Base-by-base conservation (phyloP, 352 stramenopile genomes). In the Phytopythium kandeliae region DNA sequence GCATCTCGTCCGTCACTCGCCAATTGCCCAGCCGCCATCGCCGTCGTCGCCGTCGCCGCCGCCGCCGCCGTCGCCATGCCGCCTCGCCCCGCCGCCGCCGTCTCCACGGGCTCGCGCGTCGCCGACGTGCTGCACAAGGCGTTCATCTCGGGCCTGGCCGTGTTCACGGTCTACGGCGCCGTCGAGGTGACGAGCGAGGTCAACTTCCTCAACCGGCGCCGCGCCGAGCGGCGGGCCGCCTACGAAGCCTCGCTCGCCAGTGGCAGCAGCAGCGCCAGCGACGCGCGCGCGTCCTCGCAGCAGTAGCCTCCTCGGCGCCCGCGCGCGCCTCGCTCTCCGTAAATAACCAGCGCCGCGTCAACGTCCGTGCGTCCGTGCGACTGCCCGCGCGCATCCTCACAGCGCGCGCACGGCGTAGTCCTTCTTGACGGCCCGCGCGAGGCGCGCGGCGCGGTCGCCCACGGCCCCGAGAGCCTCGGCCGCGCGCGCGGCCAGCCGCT, bases 121-220 rank as follows among this genome's bases (percentile, higher is more conserved):
- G 74, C 77, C 36, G 79, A 95, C 63, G 72, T 90, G 40, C 60
- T 82, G 36, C 78, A 95, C 63, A 95, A 95, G 76, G 77, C 78
- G 25, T 76, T 89, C 48, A 76, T 81, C 52, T 74, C 81, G 61
- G 81, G 84, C 2, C 79, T 95, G 43, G 57, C 90, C 35, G 50
- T 85, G 26, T 59, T 84, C 44, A 92, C 84, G 28, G 64, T 73
- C 43, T 75, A 83, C 33, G 69, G 74, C 5, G 55, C 89, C 51
- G 81, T 69, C 21, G 84, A 95, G 65, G 79, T 95, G 44, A 83
- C 69, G 51, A 78, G 79, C 56, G 84, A 82, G 60, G 92, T 95
- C 52, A 49, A 66, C 60, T 72, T 91, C 25, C 67, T 95, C 48
- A 78, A 85, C 34, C 84, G 85, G 75, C 79, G 79, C 67, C 92